Evolutionary conservation across 495 filamentous ascomycete genomes (phyloP).

Genomic region (Neurospora tetraspora): DNA sequence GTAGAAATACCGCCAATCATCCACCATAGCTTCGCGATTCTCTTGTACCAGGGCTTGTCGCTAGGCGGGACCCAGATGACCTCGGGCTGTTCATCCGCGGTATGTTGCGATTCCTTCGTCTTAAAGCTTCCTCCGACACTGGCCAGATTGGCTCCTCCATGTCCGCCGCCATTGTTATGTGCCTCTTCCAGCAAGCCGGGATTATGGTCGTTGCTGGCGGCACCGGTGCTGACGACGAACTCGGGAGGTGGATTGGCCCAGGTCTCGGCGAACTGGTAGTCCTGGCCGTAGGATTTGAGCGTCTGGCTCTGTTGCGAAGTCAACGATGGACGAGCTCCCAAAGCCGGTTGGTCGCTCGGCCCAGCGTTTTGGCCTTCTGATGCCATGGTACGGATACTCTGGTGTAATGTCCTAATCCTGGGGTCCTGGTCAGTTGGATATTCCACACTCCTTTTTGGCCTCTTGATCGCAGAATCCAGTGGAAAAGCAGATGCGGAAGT

Average conservation of each 20-base stretch:
- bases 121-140: neutral
- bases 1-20: slow-evolving; percentile 6
- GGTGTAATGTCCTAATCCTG: neutral
- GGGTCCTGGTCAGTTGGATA: neutral
- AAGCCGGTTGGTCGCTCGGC: neutral
- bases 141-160: slow-evolving; percentile 1
- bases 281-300: slow-evolving; percentile 11
- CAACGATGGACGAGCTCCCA: slow-evolving; percentile 2
- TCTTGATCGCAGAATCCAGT: neutral
- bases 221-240: slow-evolving; percentile 6
- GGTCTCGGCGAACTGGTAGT: slow-evolving; percentile 19
- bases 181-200: neutral
- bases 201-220: neutral
- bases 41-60: slow-evolving; percentile 16
- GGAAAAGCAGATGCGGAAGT: neutral
- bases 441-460: neutral
- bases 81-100: neutral
- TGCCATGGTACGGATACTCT: slow-evolving; percentile 2
- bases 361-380: slow-evolving; percentile 3
- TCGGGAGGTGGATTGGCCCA: slow-evolving; percentile 17
- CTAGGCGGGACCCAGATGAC: slow-evolving; percentile 11
- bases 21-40: slow-evolving; percentile 10
- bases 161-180: neutral
- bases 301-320: neutral
- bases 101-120: slow-evolving; percentile 5